These are phyloP conservation scores for Lasiosphaeria ovina DNA, from an alignment of 495 filamentous ascomycete species.

Conservation along the genomic window DNA sequence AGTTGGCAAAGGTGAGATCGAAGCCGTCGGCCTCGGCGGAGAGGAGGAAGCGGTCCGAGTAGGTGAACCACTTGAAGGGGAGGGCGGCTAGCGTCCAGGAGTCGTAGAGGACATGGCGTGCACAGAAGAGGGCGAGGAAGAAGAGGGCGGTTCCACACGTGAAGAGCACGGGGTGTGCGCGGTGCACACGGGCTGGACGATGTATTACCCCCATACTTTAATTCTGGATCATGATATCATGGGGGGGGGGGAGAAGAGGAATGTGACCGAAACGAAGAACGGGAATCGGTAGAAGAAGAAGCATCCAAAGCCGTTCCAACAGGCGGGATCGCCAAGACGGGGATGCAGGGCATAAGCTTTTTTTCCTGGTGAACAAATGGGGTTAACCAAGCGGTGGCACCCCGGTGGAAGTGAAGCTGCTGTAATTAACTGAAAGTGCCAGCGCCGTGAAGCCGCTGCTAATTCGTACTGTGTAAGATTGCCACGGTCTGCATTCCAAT, in stretches of 20 bases:
- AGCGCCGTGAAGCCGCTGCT: not conserved
- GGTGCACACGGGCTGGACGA: constrained; percentile 13
- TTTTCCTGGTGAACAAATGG: not conserved
- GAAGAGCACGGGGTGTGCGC: constrained; percentile 18
- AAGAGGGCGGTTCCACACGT: constrained; percentile 8
- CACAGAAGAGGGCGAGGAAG: constrained; percentile 15
- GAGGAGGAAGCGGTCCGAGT: constrained; percentile 28
- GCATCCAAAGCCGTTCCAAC: not conserved
- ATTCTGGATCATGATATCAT: constrained; percentile 2
- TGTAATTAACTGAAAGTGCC: not conserved
- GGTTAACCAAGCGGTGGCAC: not conserved
- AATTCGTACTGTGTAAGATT: constrained; percentile 1
- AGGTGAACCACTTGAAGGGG: constrained; percentile 28
- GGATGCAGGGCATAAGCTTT: constrained; percentile 3
- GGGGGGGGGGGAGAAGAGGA: not conserved
- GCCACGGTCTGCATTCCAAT: not conserved
- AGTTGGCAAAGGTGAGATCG: constrained; percentile 41
- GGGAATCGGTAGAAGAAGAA: not conserved
- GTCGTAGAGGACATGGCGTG: constrained; percentile 24
- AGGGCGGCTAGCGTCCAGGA: constrained; percentile 31
- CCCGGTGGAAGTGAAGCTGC: too few species aligned
- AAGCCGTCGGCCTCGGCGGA: constrained; percentile 32
- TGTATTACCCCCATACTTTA: constrained; percentile 11
- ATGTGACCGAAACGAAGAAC: not conserved
- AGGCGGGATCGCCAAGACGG: not conserved